A percentile compares a stretch with the other conserved stretches of the same genome.
Evolutionary conservation across 495 filamentous ascomycete species (phyloP).

Genomic region (Entonaema liquescens): DNA sequence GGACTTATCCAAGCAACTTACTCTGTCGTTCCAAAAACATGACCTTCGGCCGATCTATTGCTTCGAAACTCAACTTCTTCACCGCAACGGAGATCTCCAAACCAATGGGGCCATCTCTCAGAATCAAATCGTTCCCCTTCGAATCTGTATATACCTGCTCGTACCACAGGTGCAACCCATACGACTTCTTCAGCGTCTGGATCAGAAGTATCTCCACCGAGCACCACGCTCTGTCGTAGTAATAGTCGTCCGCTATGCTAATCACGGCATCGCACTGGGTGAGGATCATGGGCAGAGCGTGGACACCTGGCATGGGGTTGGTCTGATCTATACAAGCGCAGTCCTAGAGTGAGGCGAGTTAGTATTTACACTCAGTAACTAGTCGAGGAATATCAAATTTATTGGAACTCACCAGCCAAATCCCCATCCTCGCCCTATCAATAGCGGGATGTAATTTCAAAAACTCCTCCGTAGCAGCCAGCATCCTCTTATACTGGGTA

Average conservation of each 20-base stretch:
- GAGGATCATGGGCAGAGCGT: constrained; percentile 40
- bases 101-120: constrained; percentile 8
- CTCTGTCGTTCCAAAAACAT: constrained; percentile 41
- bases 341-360: constrained; percentile 23
- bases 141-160: constrained; percentile 17
- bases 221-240: constrained; percentile 40
- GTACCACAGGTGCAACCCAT: constrained; percentile 36
- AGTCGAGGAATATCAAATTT: no score
- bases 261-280: constrained; percentile 44
- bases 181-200: constrained; percentile 15
- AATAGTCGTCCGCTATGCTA: constrained; percentile 30
- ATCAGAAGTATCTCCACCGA: constrained; percentile 39
- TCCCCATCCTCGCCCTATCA: constrained; percentile 25
- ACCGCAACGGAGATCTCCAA: constrained; percentile 22
- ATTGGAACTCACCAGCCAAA: constrained; percentile 38
- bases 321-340: constrained; percentile 44
- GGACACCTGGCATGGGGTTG: constrained; percentile 33
- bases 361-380: not conserved
- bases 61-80: constrained; percentile 38
- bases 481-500: constrained; percentile 42
- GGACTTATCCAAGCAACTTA: constrained; percentile 25
- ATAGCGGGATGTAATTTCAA: constrained; percentile 25
- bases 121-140: no score
- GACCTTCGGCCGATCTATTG: constrained; percentile 38
- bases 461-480: constrained; percentile 31